Base-by-base conservation (phyloP, 331 rosid genomes). In the Erythrophleum ivorense region DNA sequence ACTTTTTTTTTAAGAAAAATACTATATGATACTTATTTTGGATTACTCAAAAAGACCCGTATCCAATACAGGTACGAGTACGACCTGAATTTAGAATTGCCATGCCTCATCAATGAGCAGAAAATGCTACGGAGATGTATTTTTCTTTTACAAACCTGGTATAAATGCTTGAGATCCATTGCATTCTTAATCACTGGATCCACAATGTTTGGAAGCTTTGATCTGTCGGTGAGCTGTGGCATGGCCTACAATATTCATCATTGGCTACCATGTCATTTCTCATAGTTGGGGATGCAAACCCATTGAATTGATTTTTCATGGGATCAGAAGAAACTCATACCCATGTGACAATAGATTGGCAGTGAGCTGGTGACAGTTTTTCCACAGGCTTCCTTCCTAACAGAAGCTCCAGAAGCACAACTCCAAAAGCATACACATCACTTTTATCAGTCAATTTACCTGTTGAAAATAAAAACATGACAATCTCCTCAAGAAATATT, bases 271-370 rank as follows among this genome's bases (percentile, higher is more conserved):
- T 64, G 76, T 50, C 73, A 67, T 54, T 63, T 54, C 77, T 11
- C 72, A 43, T 16, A 41, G 34, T 45, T 48, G 59, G n/a, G 66
- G 48, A 76, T 75, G 65, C 9, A 70, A 45, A 58, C 29, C 57
- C 76, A 59, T 52, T 43, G 36, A 62, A 73, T 16, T 38, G 70
- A 70, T 33, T 55, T 38, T 59, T 53, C 13, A 53, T 57, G 43
- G 72, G 24, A 55, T 68, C 63, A 60, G 36, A 58, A 73, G 49
- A 24, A 85, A 63, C 73, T 58, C 86, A 49, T 89, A 94, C 99
- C 99, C 98, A 96, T 91, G 99, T 96, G 86, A 96, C 98, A 59
- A 96, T 87, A 16, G 98, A 96, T 88, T 91, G 98, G 86, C 97
- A 93, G 78, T 88, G 95, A 85, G 95, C 67, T 67, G 95, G 97